Evolutionary conservation across 495 filamentous ascomycete species (phyloP).

Genomic region (Aspergillus bertholletiae): DNA sequence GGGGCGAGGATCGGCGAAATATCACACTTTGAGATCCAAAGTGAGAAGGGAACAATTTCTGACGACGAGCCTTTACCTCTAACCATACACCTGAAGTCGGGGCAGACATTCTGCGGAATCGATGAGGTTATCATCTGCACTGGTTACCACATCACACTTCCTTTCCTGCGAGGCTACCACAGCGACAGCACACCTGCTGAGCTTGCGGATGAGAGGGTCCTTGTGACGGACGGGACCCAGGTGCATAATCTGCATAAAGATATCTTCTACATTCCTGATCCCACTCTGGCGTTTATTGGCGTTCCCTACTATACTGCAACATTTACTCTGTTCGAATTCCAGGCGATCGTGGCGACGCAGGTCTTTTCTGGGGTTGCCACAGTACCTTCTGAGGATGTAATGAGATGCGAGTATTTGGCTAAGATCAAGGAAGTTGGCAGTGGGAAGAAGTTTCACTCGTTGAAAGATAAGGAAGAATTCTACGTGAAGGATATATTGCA

Average conservation of each 20-base stretch:
- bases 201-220: conserved; percentile 42
- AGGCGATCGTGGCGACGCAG: conserved; percentile 56
- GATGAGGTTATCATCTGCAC: conserved; percentile 59
- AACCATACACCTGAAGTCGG: conserved; percentile 36
- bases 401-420: conserved; percentile 51
- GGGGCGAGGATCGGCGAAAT: conserved; percentile 51
- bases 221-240: conserved; percentile 62
- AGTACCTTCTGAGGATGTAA: conserved; percentile 43
- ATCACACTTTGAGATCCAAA: conserved; percentile 22
- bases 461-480: conserved; percentile 47
- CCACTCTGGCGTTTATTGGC: conserved; percentile 58
- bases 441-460: conserved; percentile 52
- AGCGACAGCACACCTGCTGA: conserved; percentile 22
- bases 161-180: conserved; percentile 51
- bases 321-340: conserved; percentile 64
- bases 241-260: conserved; percentile 67
- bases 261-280: conserved; percentile 64
- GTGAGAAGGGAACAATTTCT: conserved; percentile 20
- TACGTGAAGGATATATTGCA: conserved; percentile 53
- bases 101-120: conserved; percentile 44
- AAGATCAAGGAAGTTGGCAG: conserved; percentile 40
- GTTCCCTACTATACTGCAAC: conserved; percentile 58
- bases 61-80: conserved; percentile 34
- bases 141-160: conserved; percentile 59
- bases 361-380: conserved; percentile 50